Evolutionary conservation across 2,329 filamentous ascomycete species (phyloP).

Genomic region (Catunica adiposa): DNA sequence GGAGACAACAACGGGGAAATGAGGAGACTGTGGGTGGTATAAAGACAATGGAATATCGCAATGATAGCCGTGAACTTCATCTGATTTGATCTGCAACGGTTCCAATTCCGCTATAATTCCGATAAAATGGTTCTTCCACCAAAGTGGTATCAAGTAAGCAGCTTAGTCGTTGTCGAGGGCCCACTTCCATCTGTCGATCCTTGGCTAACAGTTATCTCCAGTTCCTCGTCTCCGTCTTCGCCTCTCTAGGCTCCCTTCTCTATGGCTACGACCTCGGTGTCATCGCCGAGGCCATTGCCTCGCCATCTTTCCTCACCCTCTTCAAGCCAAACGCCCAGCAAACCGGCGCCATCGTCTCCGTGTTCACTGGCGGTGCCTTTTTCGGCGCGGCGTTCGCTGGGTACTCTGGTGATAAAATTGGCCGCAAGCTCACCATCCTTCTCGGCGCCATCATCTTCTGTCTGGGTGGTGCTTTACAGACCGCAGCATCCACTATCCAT

Average conservation of each 20-base stretch:
- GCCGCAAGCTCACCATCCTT: slow-evolving; percentile 55
- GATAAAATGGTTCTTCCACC: slow-evolving; percentile 27
- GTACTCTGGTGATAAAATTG: slow-evolving; percentile 43
- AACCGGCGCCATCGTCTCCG: slow-evolving; percentile 54
- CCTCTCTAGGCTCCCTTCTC: slow-evolving; percentile 37
- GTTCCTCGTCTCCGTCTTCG: slow-evolving; percentile 37
- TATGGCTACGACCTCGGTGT: slow-evolving; percentile 41
- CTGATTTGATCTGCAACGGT: background rate
- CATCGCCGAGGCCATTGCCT: slow-evolving; percentile 35
- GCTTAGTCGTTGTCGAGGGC: no score
- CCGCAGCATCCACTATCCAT: slow-evolving; percentile 38
- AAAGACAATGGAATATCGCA: no score
- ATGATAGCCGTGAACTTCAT: background rate
- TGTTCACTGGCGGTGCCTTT: slow-evolving; percentile 66
- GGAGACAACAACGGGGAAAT: background rate
- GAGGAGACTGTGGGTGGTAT: background rate
- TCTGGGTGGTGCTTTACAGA: slow-evolving; percentile 57
- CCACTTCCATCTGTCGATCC: background rate
- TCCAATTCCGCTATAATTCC: background rate
- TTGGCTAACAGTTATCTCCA: slow-evolving; percentile 18
- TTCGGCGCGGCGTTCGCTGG: slow-evolving; percentile 51
- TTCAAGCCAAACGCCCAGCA: slow-evolving; percentile 18
- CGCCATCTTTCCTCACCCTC: slow-evolving; percentile 24
- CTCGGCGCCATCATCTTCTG: slow-evolving; percentile 55
- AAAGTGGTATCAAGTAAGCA: slow-evolving; percentile 24